Percentiles rank a stretch among this genome's conserved stretches.
These are phyloP conservation scores for Termitomyces eurrhizus DNA, from an alignment of 768 basidiomycete genomes.

Conservation along the genomic window DNA sequence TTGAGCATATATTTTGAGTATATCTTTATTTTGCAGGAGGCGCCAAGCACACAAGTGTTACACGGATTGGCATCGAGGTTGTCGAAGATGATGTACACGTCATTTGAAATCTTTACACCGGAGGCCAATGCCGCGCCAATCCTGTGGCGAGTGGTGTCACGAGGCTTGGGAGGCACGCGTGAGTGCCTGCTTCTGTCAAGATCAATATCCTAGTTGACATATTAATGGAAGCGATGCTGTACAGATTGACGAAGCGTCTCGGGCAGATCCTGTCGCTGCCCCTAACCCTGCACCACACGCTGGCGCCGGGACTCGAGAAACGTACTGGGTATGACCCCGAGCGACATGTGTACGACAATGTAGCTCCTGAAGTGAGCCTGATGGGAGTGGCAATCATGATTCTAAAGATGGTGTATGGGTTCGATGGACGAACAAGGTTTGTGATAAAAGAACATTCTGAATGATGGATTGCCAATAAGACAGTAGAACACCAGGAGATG, in stretches of 20 bases:
- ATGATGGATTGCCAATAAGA: constrained; percentile 12
- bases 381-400: constrained; percentile 59
- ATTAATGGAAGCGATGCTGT: constrained; percentile 51
- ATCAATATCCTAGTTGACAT: constrained; percentile 14
- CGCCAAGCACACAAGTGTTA: constrained; percentile 54
- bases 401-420: constrained; percentile 82
- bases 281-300: constrained; percentile 53
- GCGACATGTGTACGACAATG: constrained; percentile 55
- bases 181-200: constrained; percentile 27
- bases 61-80: constrained; percentile 63
- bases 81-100: constrained; percentile 48
- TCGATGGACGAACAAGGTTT: constrained; percentile 59
- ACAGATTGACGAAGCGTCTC: constrained; percentile 59
- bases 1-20: not conserved
- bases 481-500: constrained; percentile 38
- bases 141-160: constrained; percentile 67
- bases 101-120: constrained; percentile 62
- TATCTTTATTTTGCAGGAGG: constrained; percentile 39
- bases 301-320: constrained; percentile 39
- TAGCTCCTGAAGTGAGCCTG: constrained; percentile 65
- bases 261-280: constrained; percentile 53
- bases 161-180: constrained; percentile 73
- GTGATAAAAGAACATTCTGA: constrained; percentile 26
- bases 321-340: constrained; percentile 35
- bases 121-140: constrained; percentile 74